phyloP scores from a whole-genome alignment of 2,329 filamentous ascomycete genomes.

The Paracorniculantispora psalliotae region DNA sequence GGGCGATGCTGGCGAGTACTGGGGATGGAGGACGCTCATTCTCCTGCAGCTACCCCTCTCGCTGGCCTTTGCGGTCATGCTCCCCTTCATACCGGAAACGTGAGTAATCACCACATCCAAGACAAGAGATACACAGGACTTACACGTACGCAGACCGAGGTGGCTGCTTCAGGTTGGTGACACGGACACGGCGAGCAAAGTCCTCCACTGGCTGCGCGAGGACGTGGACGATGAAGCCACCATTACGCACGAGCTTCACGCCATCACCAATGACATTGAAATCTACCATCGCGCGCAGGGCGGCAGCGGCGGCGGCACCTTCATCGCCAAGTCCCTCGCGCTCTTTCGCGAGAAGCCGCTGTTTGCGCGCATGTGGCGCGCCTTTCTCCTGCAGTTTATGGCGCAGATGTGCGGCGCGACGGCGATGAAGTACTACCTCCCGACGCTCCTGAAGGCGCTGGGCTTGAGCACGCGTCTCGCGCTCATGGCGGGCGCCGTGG shows the following conservation, averaged over 20 bases:
- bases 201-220: constrained; percentile 46
- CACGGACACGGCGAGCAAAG: constrained; percentile 36
- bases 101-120: constrained; percentile 24
- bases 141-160: constrained; percentile 34
- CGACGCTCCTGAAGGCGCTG: constrained; percentile 46
- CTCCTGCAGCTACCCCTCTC: constrained; percentile 48
- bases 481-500: constrained; percentile 50
- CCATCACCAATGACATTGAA: constrained; percentile 42
- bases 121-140: background rate
- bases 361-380: constrained; percentile 51
- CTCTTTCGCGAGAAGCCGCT: constrained; percentile 45
- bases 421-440: constrained; percentile 57
- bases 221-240: constrained; percentile 32
- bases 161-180: constrained; percentile 52
- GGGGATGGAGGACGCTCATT: constrained; percentile 51
- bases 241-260: constrained; percentile 38
- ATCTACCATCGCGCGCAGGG: constrained; percentile 27
- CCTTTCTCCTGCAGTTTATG: constrained; percentile 54
- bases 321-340: constrained; percentile 25
- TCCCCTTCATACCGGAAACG: constrained; percentile 52
- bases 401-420: constrained; percentile 56
- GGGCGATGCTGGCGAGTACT: constrained; percentile 33
- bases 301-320: too few species aligned
- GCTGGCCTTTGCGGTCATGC: constrained; percentile 41
- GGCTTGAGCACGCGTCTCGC: constrained; percentile 44